phyloP scores from a whole-genome alignment of 2,329 filamentous ascomycete species.

The Diplodia corticola region DNA sequence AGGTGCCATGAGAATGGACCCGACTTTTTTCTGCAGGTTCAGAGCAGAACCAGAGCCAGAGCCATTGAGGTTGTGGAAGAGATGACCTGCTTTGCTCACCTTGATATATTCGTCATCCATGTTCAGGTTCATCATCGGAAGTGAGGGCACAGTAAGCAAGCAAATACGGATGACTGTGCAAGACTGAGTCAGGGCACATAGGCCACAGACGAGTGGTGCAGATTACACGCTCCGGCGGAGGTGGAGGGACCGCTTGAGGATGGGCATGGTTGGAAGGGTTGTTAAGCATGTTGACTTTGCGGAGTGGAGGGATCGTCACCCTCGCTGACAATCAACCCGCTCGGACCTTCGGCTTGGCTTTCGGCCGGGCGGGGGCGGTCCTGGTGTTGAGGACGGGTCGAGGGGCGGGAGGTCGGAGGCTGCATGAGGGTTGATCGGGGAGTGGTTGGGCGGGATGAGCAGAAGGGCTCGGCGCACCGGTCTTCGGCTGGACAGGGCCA shows the following conservation, averaged over 20 bases:
- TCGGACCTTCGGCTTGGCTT: neutral
- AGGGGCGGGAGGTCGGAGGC: neutral
- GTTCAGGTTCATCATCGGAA: constrained; percentile 25
- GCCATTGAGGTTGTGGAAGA: constrained; percentile 66
- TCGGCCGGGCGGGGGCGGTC: neutral
- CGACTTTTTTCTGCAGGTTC: constrained; percentile 68
- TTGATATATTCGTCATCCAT: constrained; percentile 59
- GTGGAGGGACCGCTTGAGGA: too few relatives aligned
- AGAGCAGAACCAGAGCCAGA: constrained; percentile 66
- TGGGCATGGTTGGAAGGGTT: neutral
- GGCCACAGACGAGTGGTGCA: neutral
- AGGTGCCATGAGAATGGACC: constrained; percentile 58
- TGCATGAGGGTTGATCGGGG: neutral
- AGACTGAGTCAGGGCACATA: constrained; percentile 39
- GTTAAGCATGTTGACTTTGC: neutral
- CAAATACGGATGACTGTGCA: constrained; percentile 56
- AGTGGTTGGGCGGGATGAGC: neutral
- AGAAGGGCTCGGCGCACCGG: neutral
- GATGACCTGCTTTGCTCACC: constrained; percentile 58
- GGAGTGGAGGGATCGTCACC: neutral
- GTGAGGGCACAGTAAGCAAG: constrained; percentile 45
- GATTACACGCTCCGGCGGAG: too few relatives aligned
- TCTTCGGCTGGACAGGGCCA: neutral
- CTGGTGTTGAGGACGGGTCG: too few relatives aligned
- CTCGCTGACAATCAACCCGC: neutral